Evolutionary conservation across 148 eudicot genomes (phyloP).

Genomic region (Fagopyrum homotropicum): DNA sequence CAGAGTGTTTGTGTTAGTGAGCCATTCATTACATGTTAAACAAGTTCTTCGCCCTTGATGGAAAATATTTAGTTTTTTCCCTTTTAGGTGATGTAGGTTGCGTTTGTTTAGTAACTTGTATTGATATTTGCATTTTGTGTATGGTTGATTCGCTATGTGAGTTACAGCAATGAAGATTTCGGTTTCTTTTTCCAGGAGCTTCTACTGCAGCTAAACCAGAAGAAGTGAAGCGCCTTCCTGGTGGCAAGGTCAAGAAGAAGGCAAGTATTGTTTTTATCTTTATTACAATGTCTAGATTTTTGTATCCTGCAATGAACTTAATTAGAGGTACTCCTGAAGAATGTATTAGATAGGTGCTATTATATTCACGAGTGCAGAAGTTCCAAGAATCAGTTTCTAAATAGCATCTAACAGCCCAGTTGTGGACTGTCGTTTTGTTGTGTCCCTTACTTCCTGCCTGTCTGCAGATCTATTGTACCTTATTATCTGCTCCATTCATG

Average conservation of each 20-base stretch:
- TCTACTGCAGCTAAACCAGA: conserved; percentile 69
- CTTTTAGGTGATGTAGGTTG: neutral
- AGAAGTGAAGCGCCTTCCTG: conserved; percentile 93
- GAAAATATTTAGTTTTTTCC: too few relatives aligned
- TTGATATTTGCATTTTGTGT: neutral
- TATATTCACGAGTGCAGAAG: neutral
- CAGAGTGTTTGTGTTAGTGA: too few relatives aligned
- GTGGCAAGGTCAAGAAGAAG: conserved; percentile 92
- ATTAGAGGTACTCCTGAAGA: neutral
- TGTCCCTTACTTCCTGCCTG: neutral
- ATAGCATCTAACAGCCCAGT: too few relatives aligned
- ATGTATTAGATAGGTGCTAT: neutral
- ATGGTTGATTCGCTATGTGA: neutral
- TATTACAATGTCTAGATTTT: neutral
- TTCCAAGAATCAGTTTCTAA: too few relatives aligned
- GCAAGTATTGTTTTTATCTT: conserved; percentile 10
- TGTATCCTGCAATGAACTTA: neutral
- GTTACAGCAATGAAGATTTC: neutral
- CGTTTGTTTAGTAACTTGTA: neutral
- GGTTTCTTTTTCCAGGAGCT: conserved; percentile 36
- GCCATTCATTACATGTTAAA: too few relatives aligned
- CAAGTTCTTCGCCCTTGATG: too few relatives aligned
- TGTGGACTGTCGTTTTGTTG: neutral
- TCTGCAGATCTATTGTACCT: neutral
- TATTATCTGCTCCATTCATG: neutral